Conservation (phyloP, 805 yeast species). For the Kuraishia ogatae region DNA sequence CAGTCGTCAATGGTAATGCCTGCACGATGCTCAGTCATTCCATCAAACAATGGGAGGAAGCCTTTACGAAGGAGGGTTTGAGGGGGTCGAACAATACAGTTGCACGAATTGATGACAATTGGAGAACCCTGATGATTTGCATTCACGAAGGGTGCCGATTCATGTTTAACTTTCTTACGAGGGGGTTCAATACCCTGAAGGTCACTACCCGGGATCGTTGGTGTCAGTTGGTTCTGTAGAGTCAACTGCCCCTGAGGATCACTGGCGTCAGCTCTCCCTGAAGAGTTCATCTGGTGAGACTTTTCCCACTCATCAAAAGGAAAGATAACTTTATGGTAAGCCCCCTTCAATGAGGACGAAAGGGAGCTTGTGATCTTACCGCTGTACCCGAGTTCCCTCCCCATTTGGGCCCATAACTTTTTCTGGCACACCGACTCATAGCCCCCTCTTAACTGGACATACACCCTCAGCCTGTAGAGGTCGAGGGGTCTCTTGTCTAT, state of each 20-base stretch:
- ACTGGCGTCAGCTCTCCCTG: too few relatives aligned
- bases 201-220: too few relatives aligned
- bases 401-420: conserved; percentile 78
- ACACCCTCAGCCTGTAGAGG: conserved; percentile 45
- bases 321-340: conserved; percentile 39
- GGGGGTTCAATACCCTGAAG: neutral
- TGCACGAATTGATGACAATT: neutral
- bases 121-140: neutral
- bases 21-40: conserved; percentile 32
- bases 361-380: conserved; percentile 66
- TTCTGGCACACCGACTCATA: conserved; percentile 50
- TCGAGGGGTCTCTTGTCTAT: conserved; percentile 63
- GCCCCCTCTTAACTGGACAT: conserved; percentile 63
- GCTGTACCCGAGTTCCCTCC: conserved; percentile 70
- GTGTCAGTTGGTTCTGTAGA: too few relatives aligned
- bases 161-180: neutral
- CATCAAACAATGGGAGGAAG: conserved; percentile 38
- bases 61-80: conserved; percentile 42
- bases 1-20: conserved; percentile 25
- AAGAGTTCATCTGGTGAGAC: neutral
- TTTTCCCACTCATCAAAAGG: conserved; percentile 11
- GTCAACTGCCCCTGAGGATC: too few relatives aligned
- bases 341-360: conserved; percentile 55
- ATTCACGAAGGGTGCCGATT: too few relatives aligned
- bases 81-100: neutral